Conservation (phyloP, 2,329 filamentous ascomycete species). For the Chaetomiaceae sp. region DNA sequence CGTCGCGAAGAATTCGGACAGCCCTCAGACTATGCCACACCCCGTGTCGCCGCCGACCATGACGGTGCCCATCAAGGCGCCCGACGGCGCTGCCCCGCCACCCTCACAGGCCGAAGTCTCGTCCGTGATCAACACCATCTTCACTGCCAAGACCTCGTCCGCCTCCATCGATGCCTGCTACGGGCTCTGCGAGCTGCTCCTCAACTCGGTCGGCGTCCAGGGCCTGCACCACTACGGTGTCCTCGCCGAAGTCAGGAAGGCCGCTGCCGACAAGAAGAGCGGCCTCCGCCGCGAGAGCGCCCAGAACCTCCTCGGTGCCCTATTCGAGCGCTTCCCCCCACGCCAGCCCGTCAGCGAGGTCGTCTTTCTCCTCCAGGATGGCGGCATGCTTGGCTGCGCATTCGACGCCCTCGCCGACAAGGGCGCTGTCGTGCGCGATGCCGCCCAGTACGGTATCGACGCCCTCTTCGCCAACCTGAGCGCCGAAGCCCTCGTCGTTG, state of each 20-base stretch:
- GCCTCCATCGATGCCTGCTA: conserved; percentile 63
- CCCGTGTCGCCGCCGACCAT: conserved; percentile 24
- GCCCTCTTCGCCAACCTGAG: conserved; percentile 75
- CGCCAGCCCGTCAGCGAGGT: conserved; percentile 75
- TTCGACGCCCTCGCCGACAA: conserved; percentile 90
- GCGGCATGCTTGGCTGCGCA: conserved; percentile 64
- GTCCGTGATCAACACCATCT: conserved; percentile 61
- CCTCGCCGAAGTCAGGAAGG: conserved; percentile 59
- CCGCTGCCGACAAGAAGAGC: conserved; percentile 90
- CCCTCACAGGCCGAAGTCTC: conserved; percentile 64
- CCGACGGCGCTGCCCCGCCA: conserved; percentile 40
- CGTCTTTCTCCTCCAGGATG: conserved; percentile 76
- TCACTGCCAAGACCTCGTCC: conserved; percentile 64
- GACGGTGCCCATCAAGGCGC: conserved; percentile 27
- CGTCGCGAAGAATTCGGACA: not conserved
- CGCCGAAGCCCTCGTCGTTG: conserved; percentile 77
- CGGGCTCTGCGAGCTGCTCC: conserved; percentile 55
- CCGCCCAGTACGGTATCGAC: conserved; percentile 90
- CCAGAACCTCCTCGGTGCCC: conserved; percentile 89
- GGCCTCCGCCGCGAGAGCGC: conserved; percentile 79
- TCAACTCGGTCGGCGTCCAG: conserved; percentile 49
- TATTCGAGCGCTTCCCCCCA: conserved; percentile 84
- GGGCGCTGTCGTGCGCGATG: conserved; percentile 79
- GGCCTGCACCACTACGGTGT: conserved; percentile 53
- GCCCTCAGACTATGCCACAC: conserved; percentile 17